Evolutionary conservation across 345 rosid species (phyloP), one percentile per base, ranked within the genome.

Genomic region (Mangifera indica): DNA sequence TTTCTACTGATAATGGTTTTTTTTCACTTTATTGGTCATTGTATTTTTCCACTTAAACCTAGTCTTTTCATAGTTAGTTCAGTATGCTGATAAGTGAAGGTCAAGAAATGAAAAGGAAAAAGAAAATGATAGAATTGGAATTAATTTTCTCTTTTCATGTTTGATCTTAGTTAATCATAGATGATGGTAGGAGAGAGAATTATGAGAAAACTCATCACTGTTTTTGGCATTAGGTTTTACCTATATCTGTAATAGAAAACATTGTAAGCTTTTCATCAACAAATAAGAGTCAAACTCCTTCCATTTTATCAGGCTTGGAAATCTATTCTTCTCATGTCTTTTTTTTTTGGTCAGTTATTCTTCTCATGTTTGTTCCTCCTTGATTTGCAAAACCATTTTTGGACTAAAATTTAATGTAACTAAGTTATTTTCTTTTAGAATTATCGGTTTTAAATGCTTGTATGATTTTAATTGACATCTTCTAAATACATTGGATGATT

Each of bases 161-260:
- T 34, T 5, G 9, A 34, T 60, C 18, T 18, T 60, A 22, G 46
- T 34, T 34, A 32, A 37, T 37, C 10, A n/a, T n/a, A 61, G 45
- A 61, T 46, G 25, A 61, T 20, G 7, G 45, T 29, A 29, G 3
- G 32, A 29, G 32, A 29, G 32, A 29, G 32, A 29, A 29, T 29
- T 29, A 29, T 34, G 48, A n/a, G 10, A 66, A 52, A 51, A 51
- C 15, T 51, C 40, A 18, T 29, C 10, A 14, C 49, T 5, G 22
- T 24, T 34, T 52, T 51, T 62, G 25, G 25, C 46, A 21, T 67
- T 67, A 46, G 51, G 59, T 54, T 67, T 67, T 7, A 12, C 59
- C 42, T 22, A 25, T 29, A 46, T 17, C 10, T 17, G 45, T 15
- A 66, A 51, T 51, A 21, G 48, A 49, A 54, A 45, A 11, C 34